phyloP scores from a whole-genome alignment of 345 rosid genomes.

The Hibiscus tridactylites region DNA sequence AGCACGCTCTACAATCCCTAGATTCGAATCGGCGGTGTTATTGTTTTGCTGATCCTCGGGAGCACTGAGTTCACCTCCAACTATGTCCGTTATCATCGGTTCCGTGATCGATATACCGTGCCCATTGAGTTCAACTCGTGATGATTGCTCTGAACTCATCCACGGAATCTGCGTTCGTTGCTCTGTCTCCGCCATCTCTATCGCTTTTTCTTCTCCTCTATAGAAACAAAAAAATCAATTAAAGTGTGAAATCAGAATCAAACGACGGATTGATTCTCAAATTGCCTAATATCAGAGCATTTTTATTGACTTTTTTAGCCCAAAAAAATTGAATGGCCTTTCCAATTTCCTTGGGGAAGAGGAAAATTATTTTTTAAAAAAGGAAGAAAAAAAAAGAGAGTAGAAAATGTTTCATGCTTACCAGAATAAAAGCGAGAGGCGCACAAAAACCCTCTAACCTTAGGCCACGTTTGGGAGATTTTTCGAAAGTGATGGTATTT shows the following conservation, averaged over 20 bases:
- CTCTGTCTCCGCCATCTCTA: constrained; percentile 21
- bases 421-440: not conserved
- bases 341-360: constrained; percentile 25
- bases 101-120: constrained; percentile 15
- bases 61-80: constrained; percentile 13
- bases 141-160: constrained; percentile 22
- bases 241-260: not conserved
- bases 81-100: constrained; percentile 15
- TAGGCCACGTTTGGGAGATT: constrained; percentile 19
- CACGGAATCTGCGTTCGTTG: constrained; percentile 11
- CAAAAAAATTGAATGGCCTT: not conserved
- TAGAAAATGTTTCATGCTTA: not conserved
- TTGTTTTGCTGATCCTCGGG: constrained; percentile 14
- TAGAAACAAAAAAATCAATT: not conserved
- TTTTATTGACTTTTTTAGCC: not conserved
- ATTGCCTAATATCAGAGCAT: not conserved
- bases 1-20: constrained; percentile 68
- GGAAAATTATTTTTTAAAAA: not conserved
- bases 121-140: constrained; percentile 7
- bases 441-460: not conserved
- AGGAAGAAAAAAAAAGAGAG: not conserved
- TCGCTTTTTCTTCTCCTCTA: not conserved
- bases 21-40: constrained; percentile 25
- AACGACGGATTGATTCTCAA: not conserved
- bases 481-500: not conserved